These are phyloP conservation scores for Citrus trifoliata DNA, from an alignment of 345 rosid species.

Conservation along the genomic window DNA sequence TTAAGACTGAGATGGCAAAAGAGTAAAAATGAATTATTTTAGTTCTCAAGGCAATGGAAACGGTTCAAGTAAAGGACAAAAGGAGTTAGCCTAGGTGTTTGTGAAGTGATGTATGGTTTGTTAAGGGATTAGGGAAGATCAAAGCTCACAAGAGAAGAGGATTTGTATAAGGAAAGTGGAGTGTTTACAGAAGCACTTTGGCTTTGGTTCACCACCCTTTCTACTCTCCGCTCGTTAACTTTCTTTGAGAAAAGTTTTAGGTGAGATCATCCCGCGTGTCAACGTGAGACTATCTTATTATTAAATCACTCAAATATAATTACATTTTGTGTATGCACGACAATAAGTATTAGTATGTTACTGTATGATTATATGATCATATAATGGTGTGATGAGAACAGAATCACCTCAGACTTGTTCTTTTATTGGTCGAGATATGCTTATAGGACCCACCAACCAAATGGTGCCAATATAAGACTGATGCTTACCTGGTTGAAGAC, in stretches of 20 bases:
- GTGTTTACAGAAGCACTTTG: background rate
- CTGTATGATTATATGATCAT: background rate
- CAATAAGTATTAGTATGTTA: background rate
- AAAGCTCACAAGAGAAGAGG: background rate
- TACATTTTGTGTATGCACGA: background rate
- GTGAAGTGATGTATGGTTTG: slow-evolving; percentile 31
- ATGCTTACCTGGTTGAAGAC: background rate
- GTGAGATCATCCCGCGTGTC: background rate
- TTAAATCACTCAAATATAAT: too few species aligned
- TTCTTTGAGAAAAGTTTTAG: background rate
- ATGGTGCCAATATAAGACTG: background rate
- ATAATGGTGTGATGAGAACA: background rate
- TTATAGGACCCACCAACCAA: background rate
- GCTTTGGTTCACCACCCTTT: background rate
- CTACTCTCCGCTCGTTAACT: background rate
- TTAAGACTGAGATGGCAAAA: background rate
- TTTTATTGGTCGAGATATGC: background rate
- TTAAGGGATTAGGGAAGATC: background rate
- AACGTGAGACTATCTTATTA: too few species aligned
- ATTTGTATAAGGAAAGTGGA: background rate
- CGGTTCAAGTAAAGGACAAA: slow-evolving; percentile 21
- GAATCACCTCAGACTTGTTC: background rate
- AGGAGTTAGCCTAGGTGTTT: slow-evolving; percentile 13
- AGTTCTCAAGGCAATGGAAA: slow-evolving; percentile 8
- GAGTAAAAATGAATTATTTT: background rate